Percentiles rank a stretch among this genome's conserved stretches.
Evolutionary conservation across 75 land plant genomes (phyloP).

Genomic region (Ceratopteris richardii): DNA sequence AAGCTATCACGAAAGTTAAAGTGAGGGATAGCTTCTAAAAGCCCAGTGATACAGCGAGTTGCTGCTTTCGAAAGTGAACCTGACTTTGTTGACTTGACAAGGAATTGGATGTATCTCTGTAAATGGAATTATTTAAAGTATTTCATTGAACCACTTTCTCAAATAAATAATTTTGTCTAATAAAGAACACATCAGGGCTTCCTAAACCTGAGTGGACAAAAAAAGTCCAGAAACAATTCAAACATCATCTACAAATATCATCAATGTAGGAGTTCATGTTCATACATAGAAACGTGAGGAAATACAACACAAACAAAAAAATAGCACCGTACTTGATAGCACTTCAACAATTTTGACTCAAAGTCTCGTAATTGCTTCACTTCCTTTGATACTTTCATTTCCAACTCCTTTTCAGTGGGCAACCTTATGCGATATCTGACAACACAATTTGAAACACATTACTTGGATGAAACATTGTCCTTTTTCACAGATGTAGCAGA

Average conservation of each 20-base stretch:
- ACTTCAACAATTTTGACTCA: conserved; percentile 68
- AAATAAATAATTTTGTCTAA: too few relatives aligned
- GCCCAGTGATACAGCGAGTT: conserved; percentile 70
- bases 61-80: conserved; percentile 37
- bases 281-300: too few relatives aligned
- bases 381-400: conserved; percentile 80
- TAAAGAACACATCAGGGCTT: too few relatives aligned
- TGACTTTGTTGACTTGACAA: conserved; percentile 43
- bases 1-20: conserved; percentile 85
- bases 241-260: too few relatives aligned
- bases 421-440: conserved; percentile 86
- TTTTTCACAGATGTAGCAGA: too few relatives aligned
- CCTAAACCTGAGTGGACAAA: too few relatives aligned
- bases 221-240: too few relatives aligned
- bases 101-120: conserved; percentile 72
- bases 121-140: too few relatives aligned
- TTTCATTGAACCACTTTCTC: too few relatives aligned
- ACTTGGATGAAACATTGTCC: background rate
- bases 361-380: conserved; percentile 65
- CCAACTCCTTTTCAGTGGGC: conserved; percentile 86
- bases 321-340: conserved; percentile 75
- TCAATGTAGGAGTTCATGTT: too few relatives aligned
- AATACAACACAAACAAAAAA: too few relatives aligned
- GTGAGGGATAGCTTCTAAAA: conserved; percentile 85
- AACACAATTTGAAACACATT: too few relatives aligned